Evolutionary conservation across 176 grass and related monocot genomes (phyloP).

Genomic region (Musa itinerans): DNA sequence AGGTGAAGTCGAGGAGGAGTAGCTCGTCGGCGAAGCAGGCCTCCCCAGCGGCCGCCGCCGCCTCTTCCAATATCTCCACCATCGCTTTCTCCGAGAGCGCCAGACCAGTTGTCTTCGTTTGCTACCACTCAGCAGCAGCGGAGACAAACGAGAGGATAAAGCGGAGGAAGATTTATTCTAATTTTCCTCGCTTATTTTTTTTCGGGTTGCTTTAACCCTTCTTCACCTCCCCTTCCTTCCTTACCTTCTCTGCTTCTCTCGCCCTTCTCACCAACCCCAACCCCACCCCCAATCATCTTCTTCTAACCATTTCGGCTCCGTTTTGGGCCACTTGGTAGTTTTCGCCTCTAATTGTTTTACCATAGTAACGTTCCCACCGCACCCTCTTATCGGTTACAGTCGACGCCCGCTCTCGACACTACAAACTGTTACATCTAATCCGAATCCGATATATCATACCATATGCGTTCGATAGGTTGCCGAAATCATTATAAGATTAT

Average conservation of each 20-base stretch:
- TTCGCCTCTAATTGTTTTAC: background rate
- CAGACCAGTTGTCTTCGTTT: background rate
- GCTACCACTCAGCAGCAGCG: constrained; percentile 9
- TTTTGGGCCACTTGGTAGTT: background rate
- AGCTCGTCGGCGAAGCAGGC: constrained; percentile 15
- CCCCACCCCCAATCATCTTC: background rate
- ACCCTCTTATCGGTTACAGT: too few relatives aligned
- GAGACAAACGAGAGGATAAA: constrained; percentile 7
- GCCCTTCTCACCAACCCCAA: background rate
- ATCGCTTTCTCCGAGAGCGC: constrained; percentile 5
- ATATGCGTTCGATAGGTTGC: too few relatives aligned
- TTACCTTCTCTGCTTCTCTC: too few relatives aligned
- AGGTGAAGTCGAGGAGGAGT: constrained; percentile 7
- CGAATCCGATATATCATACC: too few relatives aligned
- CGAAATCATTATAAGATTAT: too few relatives aligned
- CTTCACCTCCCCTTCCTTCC: background rate
- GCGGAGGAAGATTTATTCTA: background rate
- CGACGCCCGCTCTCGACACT: too few relatives aligned
- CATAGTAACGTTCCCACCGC: too few relatives aligned
- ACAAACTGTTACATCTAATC: too few relatives aligned
- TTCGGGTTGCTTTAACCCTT: background rate
- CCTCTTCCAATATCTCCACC: background rate
- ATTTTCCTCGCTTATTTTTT: background rate
- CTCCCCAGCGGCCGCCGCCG: constrained; percentile 6
- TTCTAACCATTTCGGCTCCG: background rate